Conservation (phyloP, 2,329 filamentous ascomycete species). For the Fusarium sterilihyphosum region DNA sequence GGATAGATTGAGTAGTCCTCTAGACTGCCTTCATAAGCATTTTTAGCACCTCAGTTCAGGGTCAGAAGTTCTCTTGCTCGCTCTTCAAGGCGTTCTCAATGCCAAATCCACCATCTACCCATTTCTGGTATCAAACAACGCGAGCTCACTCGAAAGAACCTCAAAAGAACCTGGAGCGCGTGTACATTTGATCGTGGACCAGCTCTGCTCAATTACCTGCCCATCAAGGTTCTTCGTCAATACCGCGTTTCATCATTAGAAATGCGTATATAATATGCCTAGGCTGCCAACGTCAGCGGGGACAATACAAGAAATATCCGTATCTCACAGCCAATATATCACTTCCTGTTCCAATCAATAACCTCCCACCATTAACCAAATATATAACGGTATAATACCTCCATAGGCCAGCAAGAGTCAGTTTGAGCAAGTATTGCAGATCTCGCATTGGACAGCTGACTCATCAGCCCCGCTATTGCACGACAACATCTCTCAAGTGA, state of each 20-base stretch:
- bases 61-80: not conserved
- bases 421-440: not conserved
- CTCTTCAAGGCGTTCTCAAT: not conserved
- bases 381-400: not conserved
- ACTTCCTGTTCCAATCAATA: not conserved
- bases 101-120: not conserved
- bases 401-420: not conserved
- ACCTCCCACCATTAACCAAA: not conserved
- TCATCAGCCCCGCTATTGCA: constrained; percentile 25
- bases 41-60: not conserved
- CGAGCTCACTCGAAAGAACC: not conserved
- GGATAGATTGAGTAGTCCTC: too few species aligned
- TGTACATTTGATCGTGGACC: too few species aligned
- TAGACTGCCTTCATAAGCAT: not conserved
- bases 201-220: not conserved
- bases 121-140: not conserved
- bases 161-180: not conserved
- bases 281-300: too few species aligned
- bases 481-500: not conserved
- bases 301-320: not conserved
- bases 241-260: not conserved
- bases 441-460: constrained; percentile 6
- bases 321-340: not conserved
- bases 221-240: constrained; percentile 16
- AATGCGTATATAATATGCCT: not conserved